Conservation (phyloP, 2,329 filamentous ascomycete species). For the Rutstroemia sydowiana region DNA sequence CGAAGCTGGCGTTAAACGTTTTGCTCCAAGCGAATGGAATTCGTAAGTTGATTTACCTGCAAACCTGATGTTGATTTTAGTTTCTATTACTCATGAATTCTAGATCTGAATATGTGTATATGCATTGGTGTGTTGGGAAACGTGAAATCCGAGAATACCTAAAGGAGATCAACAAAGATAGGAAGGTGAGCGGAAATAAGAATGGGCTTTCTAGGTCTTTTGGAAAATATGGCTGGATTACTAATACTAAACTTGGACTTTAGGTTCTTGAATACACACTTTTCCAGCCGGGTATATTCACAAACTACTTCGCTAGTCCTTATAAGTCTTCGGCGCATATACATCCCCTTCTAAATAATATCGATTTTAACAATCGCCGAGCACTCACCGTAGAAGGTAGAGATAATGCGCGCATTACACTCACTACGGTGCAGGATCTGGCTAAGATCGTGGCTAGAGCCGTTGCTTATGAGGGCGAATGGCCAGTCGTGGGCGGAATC, state of each 20-base stretch:
- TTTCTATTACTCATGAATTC: too few species aligned
- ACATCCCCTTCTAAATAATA: slow-evolving; percentile 24
- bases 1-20: slow-evolving; percentile 34
- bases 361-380: slow-evolving; percentile 32
- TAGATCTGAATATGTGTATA: too few species aligned
- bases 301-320: slow-evolving; percentile 42
- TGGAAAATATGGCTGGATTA: too few species aligned
- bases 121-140: too few species aligned
- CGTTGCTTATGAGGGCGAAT: slow-evolving; percentile 28
- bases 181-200: too few species aligned
- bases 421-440: slow-evolving; percentile 39
- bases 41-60: too few species aligned
- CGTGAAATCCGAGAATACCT: too few species aligned
- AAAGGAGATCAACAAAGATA: too few species aligned
- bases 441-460: slow-evolving; percentile 31
- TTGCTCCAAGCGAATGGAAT: slow-evolving; percentile 35
- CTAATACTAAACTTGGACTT: too few species aligned
- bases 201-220: neutral
- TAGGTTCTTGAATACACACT: slow-evolving; percentile 42
- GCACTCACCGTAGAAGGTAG: slow-evolving; percentile 36
- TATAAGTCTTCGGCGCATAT: slow-evolving; percentile 35
- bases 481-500: slow-evolving; percentile 26
- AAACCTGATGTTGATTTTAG: too few species aligned
- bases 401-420: slow-evolving; percentile 34
- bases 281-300: slow-evolving; percentile 43